Evolutionary conservation across 257 asterid genomes (phyloP).

Genomic region (Solanum clarkiae): DNA sequence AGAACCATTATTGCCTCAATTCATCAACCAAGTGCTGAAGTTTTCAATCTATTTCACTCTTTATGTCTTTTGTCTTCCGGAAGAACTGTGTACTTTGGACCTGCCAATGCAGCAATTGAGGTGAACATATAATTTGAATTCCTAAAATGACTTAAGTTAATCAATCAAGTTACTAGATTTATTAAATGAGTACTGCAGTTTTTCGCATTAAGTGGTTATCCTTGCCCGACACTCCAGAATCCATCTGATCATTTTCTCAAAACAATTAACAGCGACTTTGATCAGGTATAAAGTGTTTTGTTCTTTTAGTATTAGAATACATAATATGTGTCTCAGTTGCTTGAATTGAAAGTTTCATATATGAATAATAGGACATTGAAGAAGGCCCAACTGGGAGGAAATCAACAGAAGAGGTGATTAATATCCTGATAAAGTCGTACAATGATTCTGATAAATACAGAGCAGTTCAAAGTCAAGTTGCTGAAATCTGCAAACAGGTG

Average conservation of each 20-base stretch:
- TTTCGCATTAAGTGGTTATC: slow-evolving; percentile 13
- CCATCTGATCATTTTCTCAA: slow-evolving; percentile 26
- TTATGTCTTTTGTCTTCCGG: slow-evolving; percentile 17
- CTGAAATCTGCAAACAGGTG: slow-evolving; percentile 19
- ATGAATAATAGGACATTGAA: slow-evolving; percentile 33
- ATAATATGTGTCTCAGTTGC: not conserved
- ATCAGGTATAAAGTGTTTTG: not conserved
- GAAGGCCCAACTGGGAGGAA: slow-evolving; percentile 16
- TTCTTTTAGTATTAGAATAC: not conserved
- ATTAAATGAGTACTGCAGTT: slow-evolving; percentile 4
- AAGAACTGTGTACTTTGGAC: slow-evolving; percentile 12
- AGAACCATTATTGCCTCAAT: slow-evolving; percentile 14
- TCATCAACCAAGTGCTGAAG: slow-evolving; percentile 20
- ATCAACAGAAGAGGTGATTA: slow-evolving; percentile 23
- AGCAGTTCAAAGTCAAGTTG: slow-evolving; percentile 11
- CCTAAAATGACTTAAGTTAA: not conserved
- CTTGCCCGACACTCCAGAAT: slow-evolving; percentile 19
- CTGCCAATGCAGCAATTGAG: slow-evolving; percentile 5
- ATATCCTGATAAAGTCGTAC: slow-evolving; percentile 29
- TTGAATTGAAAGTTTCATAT: not conserved
- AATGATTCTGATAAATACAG: slow-evolving; percentile 16
- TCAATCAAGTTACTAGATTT: not conserved
- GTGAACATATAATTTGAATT: not conserved
- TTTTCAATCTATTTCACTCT: slow-evolving; percentile 3
- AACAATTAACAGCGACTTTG: slow-evolving; percentile 21